Conservation (phyloP, 164 flowering plant genomes). For the Macadamia tetraphylla region DNA sequence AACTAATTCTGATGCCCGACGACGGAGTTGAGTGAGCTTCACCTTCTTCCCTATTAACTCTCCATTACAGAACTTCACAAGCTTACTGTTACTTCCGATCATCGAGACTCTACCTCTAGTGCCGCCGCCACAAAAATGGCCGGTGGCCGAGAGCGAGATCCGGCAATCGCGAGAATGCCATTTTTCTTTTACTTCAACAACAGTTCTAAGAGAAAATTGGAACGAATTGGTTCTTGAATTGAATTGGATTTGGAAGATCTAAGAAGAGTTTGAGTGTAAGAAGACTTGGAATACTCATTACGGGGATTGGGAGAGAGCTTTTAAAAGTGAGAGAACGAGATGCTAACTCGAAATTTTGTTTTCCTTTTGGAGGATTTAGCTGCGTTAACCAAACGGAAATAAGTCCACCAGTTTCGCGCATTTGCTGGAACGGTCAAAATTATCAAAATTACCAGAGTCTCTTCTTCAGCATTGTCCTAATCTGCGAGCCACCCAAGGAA, state of each 20-base stretch:
- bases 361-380: constrained; percentile 14
- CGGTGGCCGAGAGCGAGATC: constrained; percentile 42
- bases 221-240: not conserved
- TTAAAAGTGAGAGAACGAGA: not conserved
- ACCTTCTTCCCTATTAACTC: constrained; percentile 74
- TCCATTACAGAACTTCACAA: constrained; percentile 49
- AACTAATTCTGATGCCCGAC: not conserved
- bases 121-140: constrained; percentile 25
- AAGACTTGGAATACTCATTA: no score
- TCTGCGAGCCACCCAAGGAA: not conserved
- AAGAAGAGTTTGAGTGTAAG: not conserved
- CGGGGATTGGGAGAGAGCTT: not conserved
- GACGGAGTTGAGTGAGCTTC: constrained; percentile 12
- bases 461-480: constrained; percentile 5
- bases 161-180: constrained; percentile 55
- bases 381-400: constrained; percentile 43
- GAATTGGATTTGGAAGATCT: no score
- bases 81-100: constrained; percentile 26
- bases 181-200: constrained; percentile 11
- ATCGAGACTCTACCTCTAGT: constrained; percentile 4
- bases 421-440: constrained; percentile 10
- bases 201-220: constrained; percentile 10
- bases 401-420: constrained; percentile 42
- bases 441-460: constrained; percentile 9
- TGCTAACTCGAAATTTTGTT: constrained; percentile 19